Evolutionary conservation across 2,329 filamentous ascomycete genomes (phyloP), one percentile per base, ranked within the genome.

Genomic region (Aspergillus sp.): DNA sequence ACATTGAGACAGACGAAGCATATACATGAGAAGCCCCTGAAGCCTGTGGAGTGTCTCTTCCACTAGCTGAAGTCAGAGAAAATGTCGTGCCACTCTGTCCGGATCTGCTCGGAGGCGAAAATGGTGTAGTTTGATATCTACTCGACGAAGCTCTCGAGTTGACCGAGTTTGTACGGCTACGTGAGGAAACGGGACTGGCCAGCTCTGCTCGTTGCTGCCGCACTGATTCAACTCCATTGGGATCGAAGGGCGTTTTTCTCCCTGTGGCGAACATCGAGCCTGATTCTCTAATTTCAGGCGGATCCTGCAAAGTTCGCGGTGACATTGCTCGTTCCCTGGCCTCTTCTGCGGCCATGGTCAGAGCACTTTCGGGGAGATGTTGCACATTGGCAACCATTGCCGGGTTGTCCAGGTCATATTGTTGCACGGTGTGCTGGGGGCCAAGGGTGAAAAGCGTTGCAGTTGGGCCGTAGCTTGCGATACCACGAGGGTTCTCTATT

Each of bases 361-460:
- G 87, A 10, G 90, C 77, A 27, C 86, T 76, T 48, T 86, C 82
- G 19, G 89, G 88, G 29, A 85, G 80, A 64, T 96, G 90, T 57
- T 95, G 90, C 9, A 93, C 85, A 61, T 90, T 90, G 49, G 85
- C 84, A 27, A 96, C 87, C 73, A 96, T 81, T 9, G 87, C 79
- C 6, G 85, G 82, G 7, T 87, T 88, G 57, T 94, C 95, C 35
- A 97, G 76, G 62, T 97, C 90, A 62, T 95, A 97, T 64, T 98
- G 93, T 65, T 97, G 91, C 3, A 95, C 85, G 3, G 88, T 93
- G 60, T 91, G 85, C 55, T 91, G 89, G 33, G 85, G 83, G 1
- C 90, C 89, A 12, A 97, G 72, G 0, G 91, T 96, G 68, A 98
- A 98, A 26, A 98, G 77, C 6, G 81, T 87, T n/a, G 91, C 91